Evolutionary conservation across 345 rosid species (phyloP).

Genomic region (Populus alba): DNA sequence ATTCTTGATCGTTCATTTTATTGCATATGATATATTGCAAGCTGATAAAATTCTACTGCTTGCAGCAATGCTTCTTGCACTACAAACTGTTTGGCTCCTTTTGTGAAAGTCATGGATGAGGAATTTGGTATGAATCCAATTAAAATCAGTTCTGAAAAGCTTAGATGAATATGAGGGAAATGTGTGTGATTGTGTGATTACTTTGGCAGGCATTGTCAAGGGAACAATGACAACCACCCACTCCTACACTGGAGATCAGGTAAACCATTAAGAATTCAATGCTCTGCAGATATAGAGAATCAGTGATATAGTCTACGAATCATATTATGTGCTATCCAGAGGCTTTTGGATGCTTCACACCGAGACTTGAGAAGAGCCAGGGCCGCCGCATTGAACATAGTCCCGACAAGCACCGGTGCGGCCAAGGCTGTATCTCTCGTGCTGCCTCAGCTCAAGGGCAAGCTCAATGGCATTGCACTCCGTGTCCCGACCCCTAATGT

Average conservation of each 20-base stretch:
- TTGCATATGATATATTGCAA: neutral
- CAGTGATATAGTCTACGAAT: neutral
- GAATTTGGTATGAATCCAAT: constrained; percentile 59
- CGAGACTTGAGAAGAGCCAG: constrained; percentile 96
- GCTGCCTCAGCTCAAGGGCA: constrained; percentile 93
- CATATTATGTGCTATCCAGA: constrained; percentile 33
- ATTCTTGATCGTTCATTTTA: neutral
- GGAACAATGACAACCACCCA: constrained; percentile 99
- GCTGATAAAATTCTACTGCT: constrained; percentile 2
- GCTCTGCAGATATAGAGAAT: neutral
- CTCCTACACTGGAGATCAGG: constrained; percentile 99
- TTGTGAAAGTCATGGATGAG: constrained; percentile 84
- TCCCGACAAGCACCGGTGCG: constrained; percentile 98
- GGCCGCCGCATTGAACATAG: constrained; percentile 95
- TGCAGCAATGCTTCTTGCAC: constrained; percentile 98
- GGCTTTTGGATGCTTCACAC: constrained; percentile 97
- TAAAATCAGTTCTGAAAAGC: neutral
- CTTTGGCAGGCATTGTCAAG: constrained; percentile 79
- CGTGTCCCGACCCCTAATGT: constrained; percentile 99
- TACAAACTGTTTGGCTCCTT: constrained; percentile 94
- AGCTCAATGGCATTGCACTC: constrained; percentile 95
- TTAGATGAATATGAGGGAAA: neutral
- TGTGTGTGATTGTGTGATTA: neutral
- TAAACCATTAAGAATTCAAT: constrained; percentile 16
- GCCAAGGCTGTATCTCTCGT: constrained; percentile 97